A percentile compares a stretch with the other conserved stretches of the same genome.
Evolutionary conservation across 2,329 filamentous ascomycete genomes (phyloP).

Genomic region (Trichoderma atroviride): DNA sequence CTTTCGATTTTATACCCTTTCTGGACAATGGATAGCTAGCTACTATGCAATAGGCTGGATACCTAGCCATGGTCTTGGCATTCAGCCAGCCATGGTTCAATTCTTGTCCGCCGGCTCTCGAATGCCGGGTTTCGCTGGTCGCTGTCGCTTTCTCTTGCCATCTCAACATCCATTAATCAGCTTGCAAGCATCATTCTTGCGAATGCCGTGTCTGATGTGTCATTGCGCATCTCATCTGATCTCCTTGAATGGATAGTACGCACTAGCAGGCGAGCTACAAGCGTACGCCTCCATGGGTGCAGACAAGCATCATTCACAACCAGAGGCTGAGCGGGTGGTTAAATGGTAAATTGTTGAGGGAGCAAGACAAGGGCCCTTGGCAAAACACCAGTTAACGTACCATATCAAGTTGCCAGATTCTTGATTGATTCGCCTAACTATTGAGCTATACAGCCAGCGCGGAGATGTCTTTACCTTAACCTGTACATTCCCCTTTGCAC

Average conservation of each 20-base stretch:
- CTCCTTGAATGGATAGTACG: background rate
- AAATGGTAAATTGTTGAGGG: constrained; percentile 16
- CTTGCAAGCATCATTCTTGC: background rate
- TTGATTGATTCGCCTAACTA: background rate
- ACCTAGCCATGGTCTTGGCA: background rate
- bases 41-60: background rate
- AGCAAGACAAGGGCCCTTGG: constrained; percentile 15
- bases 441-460: background rate
- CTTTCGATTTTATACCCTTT: background rate
- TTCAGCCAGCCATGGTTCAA: background rate
- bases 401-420: background rate
- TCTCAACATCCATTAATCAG: constrained; percentile 1
- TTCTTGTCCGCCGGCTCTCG: background rate
- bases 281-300: background rate
- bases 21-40: background rate
- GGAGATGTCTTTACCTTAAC: background rate
- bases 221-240: background rate
- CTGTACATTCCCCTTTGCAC: background rate
- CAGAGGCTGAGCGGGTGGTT: constrained; percentile 14
- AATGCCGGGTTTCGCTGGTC: background rate
- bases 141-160: background rate
- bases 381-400: constrained; percentile 2
- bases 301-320: constrained; percentile 2
- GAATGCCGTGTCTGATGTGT: background rate
- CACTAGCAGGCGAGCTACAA: background rate